Evolutionary conservation across 2,329 filamentous ascomycete genomes (phyloP), one percentile per base, ranked within the genome.

Genomic region (Mollisia scopiformis): DNA sequence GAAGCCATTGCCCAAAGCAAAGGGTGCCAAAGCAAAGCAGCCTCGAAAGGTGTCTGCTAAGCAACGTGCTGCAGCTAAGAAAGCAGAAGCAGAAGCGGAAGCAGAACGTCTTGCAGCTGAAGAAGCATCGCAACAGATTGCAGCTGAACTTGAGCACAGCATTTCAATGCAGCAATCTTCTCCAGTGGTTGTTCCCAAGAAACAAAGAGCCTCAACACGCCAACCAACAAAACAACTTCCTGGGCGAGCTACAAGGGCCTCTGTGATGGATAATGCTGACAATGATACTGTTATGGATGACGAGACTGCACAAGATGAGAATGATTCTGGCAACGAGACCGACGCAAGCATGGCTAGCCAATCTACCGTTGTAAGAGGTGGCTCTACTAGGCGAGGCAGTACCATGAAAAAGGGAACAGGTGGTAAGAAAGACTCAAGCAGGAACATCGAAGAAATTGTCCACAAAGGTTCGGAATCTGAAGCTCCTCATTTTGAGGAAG

Each of bases 241-340:
- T 27, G 60, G 53, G 14, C 58, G 63, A 61, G 52, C 49, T 37
- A 69, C 64, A 3, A 62, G 67, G 59, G 62, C 60, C 13, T 72
- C 69, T 33, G 57, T 51, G 4, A 43, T 68, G 33, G 64, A 68
- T 51, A 47, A 11, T 25, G 58, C 56, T 14, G 61, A 61, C 41
- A 61, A 65, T 6, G 60, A 64, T 50, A 28, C 50, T 35, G 56
- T 59, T 11, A 53, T 59, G 11, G 43, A 57, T 19, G 35, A 52
- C 10, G 61, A 59, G 6, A 30, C 25, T 35, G 70, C 73, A 56
- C 71, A 74, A 21, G 59, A 63, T 33, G 67, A 67, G 14, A 70
- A 67, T 19, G 69, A 74, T 16, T 71, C 69, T 35, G 73, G 70
- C 10, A 64, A 73, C 57, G 73, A 77, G 31, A 70, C 71, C 3